Conservation (phyloP, 106 monocot genomes). For the Dioscorea zingiberensis region DNA sequence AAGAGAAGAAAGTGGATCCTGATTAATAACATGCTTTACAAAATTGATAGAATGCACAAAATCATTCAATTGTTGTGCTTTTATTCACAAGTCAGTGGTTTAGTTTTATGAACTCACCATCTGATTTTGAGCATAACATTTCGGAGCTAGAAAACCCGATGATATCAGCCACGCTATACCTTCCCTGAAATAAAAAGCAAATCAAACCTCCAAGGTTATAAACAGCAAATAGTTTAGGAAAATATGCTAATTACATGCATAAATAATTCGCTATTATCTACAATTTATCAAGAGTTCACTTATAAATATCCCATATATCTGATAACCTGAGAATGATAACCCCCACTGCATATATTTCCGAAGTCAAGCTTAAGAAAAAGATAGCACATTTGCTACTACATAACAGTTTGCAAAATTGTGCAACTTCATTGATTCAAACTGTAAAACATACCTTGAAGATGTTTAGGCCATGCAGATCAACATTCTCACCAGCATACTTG, state of each 20-base stretch:
- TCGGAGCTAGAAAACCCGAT: slow-evolving; percentile 70
- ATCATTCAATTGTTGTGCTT: too few relatives aligned
- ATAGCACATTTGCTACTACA: too few relatives aligned
- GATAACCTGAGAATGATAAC: background rate
- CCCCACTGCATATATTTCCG: too few relatives aligned
- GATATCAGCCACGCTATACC: slow-evolving; percentile 74
- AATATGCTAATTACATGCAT: too few relatives aligned
- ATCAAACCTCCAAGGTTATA: background rate
- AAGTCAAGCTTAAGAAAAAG: too few relatives aligned
- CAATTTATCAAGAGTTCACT: too few relatives aligned
- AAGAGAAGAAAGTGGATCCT: slow-evolving; percentile 8
- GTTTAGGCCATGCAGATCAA: slow-evolving; percentile 74
- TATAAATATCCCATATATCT: too few relatives aligned
- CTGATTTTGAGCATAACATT: slow-evolving; percentile 41
- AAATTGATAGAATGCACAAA: too few relatives aligned
- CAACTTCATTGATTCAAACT: background rate
- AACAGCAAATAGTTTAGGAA: background rate
- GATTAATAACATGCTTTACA: background rate
- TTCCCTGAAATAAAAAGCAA: slow-evolving; percentile 49
- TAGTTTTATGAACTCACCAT: slow-evolving; percentile 37
- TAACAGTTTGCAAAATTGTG: too few relatives aligned
- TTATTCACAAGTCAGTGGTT: background rate
- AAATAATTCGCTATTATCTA: too few relatives aligned
- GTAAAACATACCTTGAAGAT: slow-evolving; percentile 60
- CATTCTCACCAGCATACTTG: slow-evolving; percentile 88